Base-by-base conservation (phyloP, 768 basidiomycete genomes). In the Clathrus columnatus region DNA sequence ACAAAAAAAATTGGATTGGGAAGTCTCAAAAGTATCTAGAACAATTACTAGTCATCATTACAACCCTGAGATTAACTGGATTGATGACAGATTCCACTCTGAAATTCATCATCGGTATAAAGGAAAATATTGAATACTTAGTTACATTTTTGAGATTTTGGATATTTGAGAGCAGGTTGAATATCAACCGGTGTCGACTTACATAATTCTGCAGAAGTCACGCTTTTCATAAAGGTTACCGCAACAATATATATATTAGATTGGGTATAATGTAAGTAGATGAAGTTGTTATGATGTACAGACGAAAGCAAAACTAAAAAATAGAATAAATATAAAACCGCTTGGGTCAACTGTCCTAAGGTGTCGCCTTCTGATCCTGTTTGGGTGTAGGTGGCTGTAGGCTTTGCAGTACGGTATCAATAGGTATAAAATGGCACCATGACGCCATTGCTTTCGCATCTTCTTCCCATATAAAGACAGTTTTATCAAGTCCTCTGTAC, bases 1-100 rank as follows among this genome's bases (percentile, higher is more conserved):
- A 46, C 7, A 32, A 29, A 17, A 6, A 29, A 20, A n/a, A n/a
- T n/a, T n/a, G 32, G 20, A 29, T 43, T 14, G 30, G 17, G 52
- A 36, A 30, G 29, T 72, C 70, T 91, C 89, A 92, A 88, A 81
- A 92, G 89, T 92, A 92, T 91, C 89, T 83, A 76, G 87, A 89
- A 88, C 87, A 78, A 81, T 73, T 74, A 58, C 65, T 54, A 72
- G 87, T 91, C 89, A 79, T 75, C 87, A 78, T 66, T 59, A 78
- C 78, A 72, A 86, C 83, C 85, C 85, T 70, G 68, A 58, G 52
- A 63, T n/a, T n/a, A 67, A 61, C 69, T 70, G 76, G 85, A 80
- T 90, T 76, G 73, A 79, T 85, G 36, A 68, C 71, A 84, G 89
- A 73, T 83, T 88, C 89, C 89, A 91, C 89, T 91, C 89, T 87